phyloP scores from a whole-genome alignment of 495 filamentous ascomycete species.

The Echria macrotheca region DNA sequence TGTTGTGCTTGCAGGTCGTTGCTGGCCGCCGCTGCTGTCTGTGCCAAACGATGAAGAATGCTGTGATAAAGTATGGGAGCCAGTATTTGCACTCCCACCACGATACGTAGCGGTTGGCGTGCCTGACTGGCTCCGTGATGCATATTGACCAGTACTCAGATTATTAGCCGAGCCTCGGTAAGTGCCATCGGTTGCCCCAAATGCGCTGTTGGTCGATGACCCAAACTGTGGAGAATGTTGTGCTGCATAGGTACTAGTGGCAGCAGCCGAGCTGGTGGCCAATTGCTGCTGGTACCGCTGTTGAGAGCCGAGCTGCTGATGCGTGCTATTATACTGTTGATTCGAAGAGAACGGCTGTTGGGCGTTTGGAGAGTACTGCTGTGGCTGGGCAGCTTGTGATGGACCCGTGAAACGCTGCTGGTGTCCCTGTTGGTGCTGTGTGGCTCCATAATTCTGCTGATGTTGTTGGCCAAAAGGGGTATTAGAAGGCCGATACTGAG shows the following conservation, averaged over 20 bases:
- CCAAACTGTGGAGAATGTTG: constrained; percentile 41
- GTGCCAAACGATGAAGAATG: constrained; percentile 33
- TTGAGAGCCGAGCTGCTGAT: constrained; percentile 25
- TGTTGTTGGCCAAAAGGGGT: constrained; percentile 17
- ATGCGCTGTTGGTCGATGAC: constrained; percentile 31
- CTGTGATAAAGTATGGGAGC: constrained; percentile 33
- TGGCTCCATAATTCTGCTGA: constrained; percentile 15
- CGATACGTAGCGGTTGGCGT: constrained; percentile 35
- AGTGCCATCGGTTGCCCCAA: constrained; percentile 31
- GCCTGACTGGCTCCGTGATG: constrained; percentile 28
- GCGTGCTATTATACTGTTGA: constrained; percentile 28
- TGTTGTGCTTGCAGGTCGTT: constrained; percentile 18
- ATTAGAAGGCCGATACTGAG: constrained; percentile 18
- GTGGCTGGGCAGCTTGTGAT: constrained; percentile 13
- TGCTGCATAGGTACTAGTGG: constrained; percentile 30
- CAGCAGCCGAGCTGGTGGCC: constrained; percentile 28
- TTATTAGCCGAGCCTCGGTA: constrained; percentile 32
- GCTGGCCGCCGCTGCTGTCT: constrained; percentile 11
- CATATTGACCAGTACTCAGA: constrained; percentile 27
- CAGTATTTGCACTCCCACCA: constrained; percentile 15
- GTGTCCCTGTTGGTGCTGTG: constrained; percentile 21
- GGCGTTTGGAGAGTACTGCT: constrained; percentile 20
- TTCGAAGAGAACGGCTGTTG: constrained; percentile 19
- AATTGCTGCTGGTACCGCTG: constrained; percentile 42
- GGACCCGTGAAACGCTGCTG: constrained; percentile 20